Base-by-base conservation (phyloP, 345 rosid genomes). In the Fremontodendron californicum region DNA sequence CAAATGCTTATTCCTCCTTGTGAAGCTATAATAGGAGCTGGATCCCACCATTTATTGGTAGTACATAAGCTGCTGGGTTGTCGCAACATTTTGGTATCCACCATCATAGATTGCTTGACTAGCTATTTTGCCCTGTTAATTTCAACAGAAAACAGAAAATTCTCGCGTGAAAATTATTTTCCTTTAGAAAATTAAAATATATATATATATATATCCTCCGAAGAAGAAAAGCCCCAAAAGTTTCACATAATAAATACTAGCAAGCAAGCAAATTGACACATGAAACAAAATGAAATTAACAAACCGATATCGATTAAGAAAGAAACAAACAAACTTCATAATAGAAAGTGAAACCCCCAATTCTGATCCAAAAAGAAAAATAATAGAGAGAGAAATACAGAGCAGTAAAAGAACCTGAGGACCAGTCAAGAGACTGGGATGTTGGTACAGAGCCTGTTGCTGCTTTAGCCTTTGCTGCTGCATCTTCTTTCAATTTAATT, bases 31-130 rank as follows among this genome's bases (percentile, higher is more conserved):
- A 37, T 3, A 33, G 39, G 49, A 40, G 61, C 4, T 2, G 19
- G 6, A 80, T 68, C 57, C 60, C 57, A 13, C 55, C 65, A 81
- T 12, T 86, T 85, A 85, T 90, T 89, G 91, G 76, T 90, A 92
- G 81, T 94, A 95, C 93, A 91, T 88, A 71, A 95, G 90, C 82
- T 91, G 98, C 88, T 89, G 98, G 48, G 92, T 86, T 15, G 93
- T 86, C 16, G 93, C 91, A 11, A 87, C 88, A 69, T 82, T 91
- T 82, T 88, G 98, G 89, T 81, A 93, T 51, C 95, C 95, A 27
- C 95, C 90, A 11, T 94, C 97, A 7, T 93, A 91, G 76, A 91
- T 89, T 10, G 90, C 91, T 60, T 90, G 98, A 82, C 89, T 89
- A 55, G 88, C 87, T 69, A 48, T 16, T 18, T 69, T 9, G 1